A percentile compares a stretch with the other conserved stretches of the same genome.
These are phyloP conservation scores for Cladobotryum mycophilum DNA, from an alignment of 2,329 filamentous ascomycete species.

Conservation along the genomic window DNA sequence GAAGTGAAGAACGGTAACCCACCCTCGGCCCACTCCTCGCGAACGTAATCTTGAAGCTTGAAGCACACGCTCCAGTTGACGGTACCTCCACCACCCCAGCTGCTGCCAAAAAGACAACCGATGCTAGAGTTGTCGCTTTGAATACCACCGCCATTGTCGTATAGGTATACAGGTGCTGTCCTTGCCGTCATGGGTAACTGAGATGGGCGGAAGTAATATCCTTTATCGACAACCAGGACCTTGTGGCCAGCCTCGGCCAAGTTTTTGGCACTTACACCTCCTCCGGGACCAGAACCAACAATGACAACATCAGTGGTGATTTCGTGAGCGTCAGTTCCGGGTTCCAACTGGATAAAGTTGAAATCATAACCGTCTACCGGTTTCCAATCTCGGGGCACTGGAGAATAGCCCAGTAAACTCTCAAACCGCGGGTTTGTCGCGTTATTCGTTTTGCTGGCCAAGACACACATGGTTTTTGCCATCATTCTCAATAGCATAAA, in stretches of 20 bases:
- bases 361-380: slow-evolving; percentile 49
- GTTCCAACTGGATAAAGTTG: slow-evolving; percentile 53
- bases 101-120: slow-evolving; percentile 59
- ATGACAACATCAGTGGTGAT: slow-evolving; percentile 78
- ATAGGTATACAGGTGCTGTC: slow-evolving; percentile 57
- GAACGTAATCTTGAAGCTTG: slow-evolving; percentile 66
- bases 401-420: slow-evolving; percentile 51
- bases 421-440: slow-evolving; percentile 50
- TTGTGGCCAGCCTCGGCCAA: slow-evolving; percentile 68
- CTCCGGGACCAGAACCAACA: slow-evolving; percentile 81
- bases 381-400: slow-evolving; percentile 45
- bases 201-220: slow-evolving; percentile 65
- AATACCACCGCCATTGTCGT: slow-evolving; percentile 58
- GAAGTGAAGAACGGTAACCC: slow-evolving; percentile 70
- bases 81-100: slow-evolving; percentile 81
- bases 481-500: slow-evolving; percentile 49
- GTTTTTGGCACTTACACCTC: slow-evolving; percentile 73
- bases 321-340: slow-evolving; percentile 40
- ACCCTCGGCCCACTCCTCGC: slow-evolving; percentile 69
- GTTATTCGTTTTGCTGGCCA: slow-evolving; percentile 50
- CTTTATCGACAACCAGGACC: slow-evolving; percentile 78
- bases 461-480: slow-evolving; percentile 46
- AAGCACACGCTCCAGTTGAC: slow-evolving; percentile 73
- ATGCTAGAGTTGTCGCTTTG: slow-evolving; percentile 52
- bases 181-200: slow-evolving; percentile 68